A percentile compares a stretch with the other conserved stretches of the same genome.
Conservation (phyloP, 371 early-diverging fungal genomes). For the Quaeritorhiza haematococci region DNA sequence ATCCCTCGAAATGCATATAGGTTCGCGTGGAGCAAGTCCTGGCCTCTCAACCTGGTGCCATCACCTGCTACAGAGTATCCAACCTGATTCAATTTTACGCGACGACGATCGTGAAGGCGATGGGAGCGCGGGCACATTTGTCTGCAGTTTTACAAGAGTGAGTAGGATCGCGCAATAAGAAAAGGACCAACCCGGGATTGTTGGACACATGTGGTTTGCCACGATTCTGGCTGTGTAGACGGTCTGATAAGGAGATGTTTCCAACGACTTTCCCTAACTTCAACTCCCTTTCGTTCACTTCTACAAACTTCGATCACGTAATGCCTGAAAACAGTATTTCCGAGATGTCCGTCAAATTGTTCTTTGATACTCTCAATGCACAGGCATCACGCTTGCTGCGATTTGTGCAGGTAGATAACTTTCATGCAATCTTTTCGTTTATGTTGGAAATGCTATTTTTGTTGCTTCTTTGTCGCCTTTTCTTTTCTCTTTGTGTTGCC, state of each 20-base stretch:
- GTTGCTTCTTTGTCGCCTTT: no score
- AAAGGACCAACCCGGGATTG: no score
- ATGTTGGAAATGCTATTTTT: no score
- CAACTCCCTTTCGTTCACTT: no score
- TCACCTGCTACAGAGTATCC: constrained; percentile 63
- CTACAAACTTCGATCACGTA: no score
- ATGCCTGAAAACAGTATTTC: constrained; percentile 40
- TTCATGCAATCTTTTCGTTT: constrained; percentile 1
- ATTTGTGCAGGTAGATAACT: constrained; percentile 40
- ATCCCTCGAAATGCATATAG: no score
- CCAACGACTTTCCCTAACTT: no score
- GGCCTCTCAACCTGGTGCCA: constrained; percentile 60
- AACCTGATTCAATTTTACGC: constrained; percentile 76
- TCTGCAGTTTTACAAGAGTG: constrained; percentile 57
- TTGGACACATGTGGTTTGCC: no score
- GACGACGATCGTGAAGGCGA: constrained; percentile 55
- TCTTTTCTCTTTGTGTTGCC: no score
- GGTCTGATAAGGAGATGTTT: no score
- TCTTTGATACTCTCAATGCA: constrained; percentile 61
- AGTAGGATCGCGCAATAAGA: no score
- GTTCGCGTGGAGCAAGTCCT: constrained; percentile 75
- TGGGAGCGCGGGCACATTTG: constrained; percentile 54
- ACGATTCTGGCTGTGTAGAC: no score
- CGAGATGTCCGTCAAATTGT: constrained; percentile 61
- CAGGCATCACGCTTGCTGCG: constrained; percentile 63